Conservation (phyloP, 2,329 filamentous ascomycete genomes). For the Ceratocystis diversiconidia region DNA sequence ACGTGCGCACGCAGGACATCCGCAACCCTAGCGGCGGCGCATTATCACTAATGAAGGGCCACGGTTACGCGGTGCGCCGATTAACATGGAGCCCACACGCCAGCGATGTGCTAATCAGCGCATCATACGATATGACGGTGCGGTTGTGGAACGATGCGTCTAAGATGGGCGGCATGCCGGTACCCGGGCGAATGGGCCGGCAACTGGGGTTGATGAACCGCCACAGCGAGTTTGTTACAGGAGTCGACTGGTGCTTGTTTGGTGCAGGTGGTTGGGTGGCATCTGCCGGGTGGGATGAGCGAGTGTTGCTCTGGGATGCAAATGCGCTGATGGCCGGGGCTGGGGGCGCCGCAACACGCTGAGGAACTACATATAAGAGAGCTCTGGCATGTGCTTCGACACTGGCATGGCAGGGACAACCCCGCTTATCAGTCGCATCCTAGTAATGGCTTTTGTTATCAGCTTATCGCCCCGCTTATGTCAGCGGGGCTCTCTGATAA, state of each 20-base stretch:
- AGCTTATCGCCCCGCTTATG: constrained; percentile 7
- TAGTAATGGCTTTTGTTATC: not conserved
- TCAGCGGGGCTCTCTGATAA: constrained; percentile 12
- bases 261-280: constrained; percentile 92
- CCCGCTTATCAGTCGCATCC: not conserved
- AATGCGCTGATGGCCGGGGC: constrained; percentile 29
- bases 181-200: constrained; percentile 37
- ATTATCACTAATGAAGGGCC: constrained; percentile 59
- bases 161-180: constrained; percentile 22
- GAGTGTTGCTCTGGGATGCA: constrained; percentile 83
- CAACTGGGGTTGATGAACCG: constrained; percentile 78
- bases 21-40: constrained; percentile 61
- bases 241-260: constrained; percentile 96
- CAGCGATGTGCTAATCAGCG: constrained; percentile 72
- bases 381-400: not conserved
- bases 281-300: constrained; percentile 87
- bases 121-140: constrained; percentile 96
- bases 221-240: constrained; percentile 92
- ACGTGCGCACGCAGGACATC: constrained; percentile 83
- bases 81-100: constrained; percentile 88
- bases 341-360: not conserved
- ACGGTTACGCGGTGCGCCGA: constrained; percentile 79
- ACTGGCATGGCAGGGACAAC: not conserved
- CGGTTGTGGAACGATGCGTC: constrained; percentile 76
- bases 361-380: not conserved